phyloP scores from a whole-genome alignment of 805 yeast genomes.

The Candida fluviatilis region DNA sequence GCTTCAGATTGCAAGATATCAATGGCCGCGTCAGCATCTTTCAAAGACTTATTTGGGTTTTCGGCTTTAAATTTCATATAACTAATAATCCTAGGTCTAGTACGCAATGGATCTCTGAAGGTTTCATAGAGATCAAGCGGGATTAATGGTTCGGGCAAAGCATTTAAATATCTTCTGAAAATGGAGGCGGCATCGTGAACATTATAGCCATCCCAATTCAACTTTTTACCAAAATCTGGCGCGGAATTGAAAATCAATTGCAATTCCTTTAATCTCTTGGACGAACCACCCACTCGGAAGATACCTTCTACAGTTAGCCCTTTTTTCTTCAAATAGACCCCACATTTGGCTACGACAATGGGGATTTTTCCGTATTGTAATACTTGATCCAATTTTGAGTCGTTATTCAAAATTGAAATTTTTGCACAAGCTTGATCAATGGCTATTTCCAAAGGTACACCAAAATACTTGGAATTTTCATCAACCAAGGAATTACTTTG shows the following conservation, averaged over 20 bases:
- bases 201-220: conserved; percentile 88
- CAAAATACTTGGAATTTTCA: conserved; percentile 62
- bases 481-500: conserved; percentile 40
- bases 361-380: conserved; percentile 88
- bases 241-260: conserved; percentile 82
- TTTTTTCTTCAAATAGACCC: conserved; percentile 73
- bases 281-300: conserved; percentile 88
- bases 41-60: conserved; percentile 22
- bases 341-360: conserved; percentile 92
- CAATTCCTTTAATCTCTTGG: conserved; percentile 79
- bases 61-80: conserved; percentile 61
- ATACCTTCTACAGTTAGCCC: conserved; percentile 85
- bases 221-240: conserved; percentile 83
- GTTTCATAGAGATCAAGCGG: conserved; percentile 72
- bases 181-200: conserved; percentile 97
- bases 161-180: conserved; percentile 78
- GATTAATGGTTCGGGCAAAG: conserved; percentile 87
- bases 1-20: background rate
- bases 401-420: conserved; percentile 58
- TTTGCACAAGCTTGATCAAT: conserved; percentile 73
- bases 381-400: conserved; percentile 47
- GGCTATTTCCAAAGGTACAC: conserved; percentile 70
- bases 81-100: conserved; percentile 59
- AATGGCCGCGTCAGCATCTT: conserved; percentile 5
- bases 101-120: conserved; percentile 72